Percentiles rank a stretch among this genome's conserved stretches.
These are phyloP conservation scores for Ramularia endophylla DNA, from an alignment of 2,329 filamentous ascomycete species.

Conservation along the genomic window DNA sequence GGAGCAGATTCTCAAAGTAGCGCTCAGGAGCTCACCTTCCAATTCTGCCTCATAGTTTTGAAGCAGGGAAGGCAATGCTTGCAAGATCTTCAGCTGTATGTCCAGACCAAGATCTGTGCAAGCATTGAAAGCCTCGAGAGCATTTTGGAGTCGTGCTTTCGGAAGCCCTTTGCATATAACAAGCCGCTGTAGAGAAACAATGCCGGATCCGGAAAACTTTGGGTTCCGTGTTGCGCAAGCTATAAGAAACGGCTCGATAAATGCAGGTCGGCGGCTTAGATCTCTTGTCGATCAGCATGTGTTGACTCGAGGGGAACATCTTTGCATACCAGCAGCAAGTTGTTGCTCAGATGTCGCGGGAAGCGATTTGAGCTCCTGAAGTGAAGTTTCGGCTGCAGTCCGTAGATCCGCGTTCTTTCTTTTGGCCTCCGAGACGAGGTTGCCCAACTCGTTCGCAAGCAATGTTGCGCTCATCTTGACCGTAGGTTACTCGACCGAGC, in stretches of 20 bases:
- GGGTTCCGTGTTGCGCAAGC: constrained; percentile 86
- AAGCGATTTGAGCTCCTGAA: constrained; percentile 78
- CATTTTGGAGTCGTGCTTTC: constrained; percentile 71
- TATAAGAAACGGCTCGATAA: constrained; percentile 89
- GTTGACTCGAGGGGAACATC: neutral
- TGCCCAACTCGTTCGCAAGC: constrained; percentile 27
- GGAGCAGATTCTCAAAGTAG: constrained; percentile 83
- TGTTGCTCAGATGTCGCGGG: constrained; percentile 70
- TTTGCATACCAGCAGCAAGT: constrained; percentile 57
- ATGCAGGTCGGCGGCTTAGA: constrained; percentile 71
- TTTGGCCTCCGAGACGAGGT: constrained; percentile 64
- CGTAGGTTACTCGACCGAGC: neutral
- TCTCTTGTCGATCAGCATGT: constrained; percentile 51
- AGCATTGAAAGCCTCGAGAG: constrained; percentile 81
- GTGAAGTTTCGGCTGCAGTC: constrained; percentile 86
- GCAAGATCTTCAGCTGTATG: constrained; percentile 91
- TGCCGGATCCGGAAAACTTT: constrained; percentile 78
- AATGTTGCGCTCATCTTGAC: constrained; percentile 26
- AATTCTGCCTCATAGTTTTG: constrained; percentile 85
- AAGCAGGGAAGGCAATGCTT: constrained; percentile 80
- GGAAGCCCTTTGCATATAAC: constrained; percentile 78
- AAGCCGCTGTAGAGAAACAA: constrained; percentile 71
- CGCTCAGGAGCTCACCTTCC: constrained; percentile 73
- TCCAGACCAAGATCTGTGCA: constrained; percentile 69
- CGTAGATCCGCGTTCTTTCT: constrained; percentile 86